Evolutionary conservation across 306 rosid species (phyloP), one percentile per base, ranked within the genome.

Genomic region (Vigna nakashimae): DNA sequence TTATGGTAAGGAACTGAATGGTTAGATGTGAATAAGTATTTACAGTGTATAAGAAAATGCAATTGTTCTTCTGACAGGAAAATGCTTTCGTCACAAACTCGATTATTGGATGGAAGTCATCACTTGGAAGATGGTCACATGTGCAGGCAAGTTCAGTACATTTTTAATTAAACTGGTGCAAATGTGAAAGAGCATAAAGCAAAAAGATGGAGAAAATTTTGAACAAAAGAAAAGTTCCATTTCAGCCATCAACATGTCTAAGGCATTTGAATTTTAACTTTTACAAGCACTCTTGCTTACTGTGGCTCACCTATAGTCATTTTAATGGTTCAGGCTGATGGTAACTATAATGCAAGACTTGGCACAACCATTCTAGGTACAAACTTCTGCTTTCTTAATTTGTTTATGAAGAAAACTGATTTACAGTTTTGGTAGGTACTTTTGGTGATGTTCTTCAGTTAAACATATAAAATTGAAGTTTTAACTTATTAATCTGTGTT

Each of bases 31-130:
- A 22, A 28, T 42, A 9, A 42, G 30, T 53, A 40, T 79, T 30
- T 36, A 65, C 65, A 17, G 20, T 52, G 38, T 71, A 67, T 67
- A 10, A 76, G 68, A 49, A 43, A 34, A 82, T 46, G 68, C 65
- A 22, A 12, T 75, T 68, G 76, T 83, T 68, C 71, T 58, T 69
- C 13, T 76, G 62, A 75, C 89, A 95, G 99, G 99, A 92, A 75
- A 92, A 95, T 78, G 98, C 90, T 8, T 90, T 92, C 4, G 91
- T 92, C 46, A 86, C 86, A 77, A 90, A 91, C 66, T 85, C 99
- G 30, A 95, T 95, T 84, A 86, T 95, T 74, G 98, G 99, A 58
- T 95, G 99, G 99, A 95, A 95, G 86, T 92, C 98, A 2, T 86
- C 94, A 2, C 82, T 92, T 16, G 99, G 99, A 57, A 90, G 88